Evolutionary conservation across 179 eudicot genomes (phyloP), one percentile per base, ranked within the genome.

Genomic region (Beta lomatogona): DNA sequence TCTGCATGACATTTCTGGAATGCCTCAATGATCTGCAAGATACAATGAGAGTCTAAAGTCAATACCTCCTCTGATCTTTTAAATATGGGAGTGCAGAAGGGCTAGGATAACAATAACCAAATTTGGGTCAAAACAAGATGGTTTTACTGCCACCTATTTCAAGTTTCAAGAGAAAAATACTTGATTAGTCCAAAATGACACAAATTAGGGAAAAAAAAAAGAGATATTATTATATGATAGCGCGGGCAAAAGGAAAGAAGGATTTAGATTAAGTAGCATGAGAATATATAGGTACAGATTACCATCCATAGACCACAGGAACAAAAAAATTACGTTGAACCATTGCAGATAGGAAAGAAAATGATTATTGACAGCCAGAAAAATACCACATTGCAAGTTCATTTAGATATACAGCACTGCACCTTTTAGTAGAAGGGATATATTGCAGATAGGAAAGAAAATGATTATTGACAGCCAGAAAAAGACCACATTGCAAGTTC

Each of bases 1-100:
- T 93, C 97, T 16, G 80, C 21, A 79, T 95, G 98, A 86, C 98
- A 95, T 82, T 91, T 95, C 74, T 94, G 97, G 85, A 95, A 95
- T 80, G 86, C 84, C 83, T 95, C 97, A 77, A 95, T 93, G 53
- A 95, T 89, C 98, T 95, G 90, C 86, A 85, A 28, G 36, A 60
- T 25, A 44, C 25, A 75, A 46, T 11, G 28, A 45, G 0, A 9
- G 36, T 9, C 28, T 25, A 25, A 25, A 25, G 21, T 54, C 64
- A 73, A 63, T 36, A 2, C 4, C 28, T 75, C 54, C 54, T 7
- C 15, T 16, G 15, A 22, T 12, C 6, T 46, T 16, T 70, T 2
- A 2, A 71, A 72, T 21, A 19, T 13, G 15, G 25, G 25, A 48
- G 2, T 45, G 58, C 16, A 45, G 45, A 46, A 13, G 19, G 36